Conservation (phyloP, 1,284 basidiomycete genomes). For the Ganoderma multipileum region DNA sequence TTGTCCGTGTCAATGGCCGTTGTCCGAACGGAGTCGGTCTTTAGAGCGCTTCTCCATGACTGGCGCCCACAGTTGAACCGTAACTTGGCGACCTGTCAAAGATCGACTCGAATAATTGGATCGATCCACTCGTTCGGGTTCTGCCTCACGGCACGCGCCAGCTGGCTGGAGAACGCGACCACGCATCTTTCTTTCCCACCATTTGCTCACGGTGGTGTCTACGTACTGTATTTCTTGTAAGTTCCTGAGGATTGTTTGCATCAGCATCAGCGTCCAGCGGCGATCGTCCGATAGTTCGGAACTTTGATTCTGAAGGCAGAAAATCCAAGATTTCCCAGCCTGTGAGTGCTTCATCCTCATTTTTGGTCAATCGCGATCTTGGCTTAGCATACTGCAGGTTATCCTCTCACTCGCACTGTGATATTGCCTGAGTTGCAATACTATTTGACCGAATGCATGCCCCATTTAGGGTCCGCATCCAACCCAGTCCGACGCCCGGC, state of each 20-base stretch:
- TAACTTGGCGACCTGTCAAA: too few relatives aligned
- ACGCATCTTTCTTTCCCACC: background rate
- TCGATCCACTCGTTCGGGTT: too few relatives aligned
- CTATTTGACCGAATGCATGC: background rate
- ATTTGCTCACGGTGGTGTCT: too few relatives aligned
- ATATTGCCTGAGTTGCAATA: too few relatives aligned
- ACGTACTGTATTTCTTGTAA: background rate
- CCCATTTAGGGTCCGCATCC: background rate
- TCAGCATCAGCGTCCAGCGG: background rate
- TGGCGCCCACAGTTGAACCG: too few relatives aligned
- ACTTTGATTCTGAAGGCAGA: background rate
- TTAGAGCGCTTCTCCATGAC: too few relatives aligned
- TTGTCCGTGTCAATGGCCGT: too few relatives aligned
- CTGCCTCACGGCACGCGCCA: too few relatives aligned
- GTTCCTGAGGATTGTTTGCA: background rate
- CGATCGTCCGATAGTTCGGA: background rate
- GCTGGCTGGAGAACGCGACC: too few relatives aligned
- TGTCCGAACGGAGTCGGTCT: too few relatives aligned
- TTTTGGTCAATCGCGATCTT: background rate
- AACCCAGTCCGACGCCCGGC: background rate
- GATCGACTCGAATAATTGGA: too few relatives aligned
- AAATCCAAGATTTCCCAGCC: background rate
- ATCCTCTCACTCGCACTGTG: too few relatives aligned
- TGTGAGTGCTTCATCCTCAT: background rate
- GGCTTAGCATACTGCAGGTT: background rate